phyloP scores from a whole-genome alignment of 1,284 basidiomycete species.

The Puccinia polysora region DNA sequence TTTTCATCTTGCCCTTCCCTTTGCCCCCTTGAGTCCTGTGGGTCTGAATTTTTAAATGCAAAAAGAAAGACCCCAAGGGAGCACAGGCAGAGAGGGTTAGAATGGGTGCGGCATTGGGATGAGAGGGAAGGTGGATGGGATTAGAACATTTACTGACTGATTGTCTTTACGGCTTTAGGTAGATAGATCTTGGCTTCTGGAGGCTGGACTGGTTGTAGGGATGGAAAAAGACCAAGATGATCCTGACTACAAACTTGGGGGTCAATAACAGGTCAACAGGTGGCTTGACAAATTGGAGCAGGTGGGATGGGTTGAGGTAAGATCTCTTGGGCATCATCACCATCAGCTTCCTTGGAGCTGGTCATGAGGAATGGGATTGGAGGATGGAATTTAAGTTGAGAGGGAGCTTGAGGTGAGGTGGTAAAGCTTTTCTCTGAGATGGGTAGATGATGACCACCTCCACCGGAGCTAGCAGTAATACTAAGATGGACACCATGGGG shows the following conservation, averaged over 20 bases:
- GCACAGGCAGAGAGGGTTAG: too few species aligned
- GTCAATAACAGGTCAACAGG: neutral
- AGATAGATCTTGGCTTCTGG: constrained; percentile 32
- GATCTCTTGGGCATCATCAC: constrained; percentile 26
- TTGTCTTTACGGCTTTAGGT: constrained; percentile 38
- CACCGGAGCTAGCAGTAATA: neutral
- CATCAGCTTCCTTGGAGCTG: constrained; percentile 40
- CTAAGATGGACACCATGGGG: neutral
- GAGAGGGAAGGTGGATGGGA: neutral
- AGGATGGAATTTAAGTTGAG: neutral
- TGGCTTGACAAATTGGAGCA: neutral
- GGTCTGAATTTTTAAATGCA: too few species aligned
- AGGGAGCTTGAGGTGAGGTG: neutral
- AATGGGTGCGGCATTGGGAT: too few species aligned
- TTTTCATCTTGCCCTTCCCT: too few species aligned
- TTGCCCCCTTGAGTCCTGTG: too few species aligned
- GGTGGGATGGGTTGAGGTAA: constrained; percentile 1
- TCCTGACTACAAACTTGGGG: neutral
- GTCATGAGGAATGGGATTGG: neutral
- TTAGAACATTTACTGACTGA: constrained; percentile 29
- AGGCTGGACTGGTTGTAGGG: neutral
- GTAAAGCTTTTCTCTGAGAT: constrained; percentile 13
- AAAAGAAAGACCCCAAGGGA: too few species aligned
- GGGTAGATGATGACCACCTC: neutral
- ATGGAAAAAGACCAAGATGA: neutral